phyloP scores from a whole-genome alignment of 345 rosid species.

The Trapa bicornis region DNA sequence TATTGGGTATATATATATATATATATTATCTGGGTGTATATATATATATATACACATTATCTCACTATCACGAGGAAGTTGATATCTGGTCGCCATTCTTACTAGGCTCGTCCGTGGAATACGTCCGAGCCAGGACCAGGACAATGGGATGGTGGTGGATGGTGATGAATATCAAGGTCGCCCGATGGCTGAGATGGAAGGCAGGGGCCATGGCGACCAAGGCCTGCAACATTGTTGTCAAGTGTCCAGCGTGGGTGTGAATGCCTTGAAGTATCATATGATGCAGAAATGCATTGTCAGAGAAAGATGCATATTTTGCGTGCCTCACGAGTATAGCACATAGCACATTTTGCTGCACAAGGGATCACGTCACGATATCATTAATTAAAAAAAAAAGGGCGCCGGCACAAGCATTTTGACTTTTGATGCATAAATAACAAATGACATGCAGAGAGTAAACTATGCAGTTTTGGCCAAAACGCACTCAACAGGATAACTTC shows the following conservation, averaged over 20 bases:
- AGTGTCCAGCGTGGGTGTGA: conserved; percentile 22
- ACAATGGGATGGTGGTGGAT: conserved; percentile 19
- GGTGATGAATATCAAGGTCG: conserved; percentile 15
- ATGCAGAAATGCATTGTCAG: conserved; percentile 22
- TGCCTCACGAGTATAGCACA: too few relatives aligned
- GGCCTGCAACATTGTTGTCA: conserved; percentile 14
- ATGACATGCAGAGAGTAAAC: too few relatives aligned
- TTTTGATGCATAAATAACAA: too few relatives aligned
- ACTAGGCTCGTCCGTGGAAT: conserved; percentile 12
- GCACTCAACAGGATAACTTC: neutral
- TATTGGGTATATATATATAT: too few relatives aligned
- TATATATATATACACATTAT: neutral
- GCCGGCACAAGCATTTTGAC: too few relatives aligned
- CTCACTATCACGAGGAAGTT: conserved; percentile 21
- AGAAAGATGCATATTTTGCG: too few relatives aligned
- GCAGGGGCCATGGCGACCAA: conserved; percentile 20
- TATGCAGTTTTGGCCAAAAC: neutral
- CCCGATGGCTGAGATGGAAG: conserved; percentile 26
- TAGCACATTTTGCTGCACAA: too few relatives aligned
- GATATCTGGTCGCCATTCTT: conserved; percentile 28
- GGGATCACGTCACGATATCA: too few relatives aligned
- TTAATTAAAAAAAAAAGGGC: too few relatives aligned
- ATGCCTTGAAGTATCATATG: conserved; percentile 17
- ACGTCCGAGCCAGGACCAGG: conserved; percentile 23
- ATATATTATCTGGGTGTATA: too few relatives aligned